These are phyloP conservation scores for Diaporthe citrichinensis DNA, from an alignment of 2,329 filamentous ascomycete species.

Conservation along the genomic window DNA sequence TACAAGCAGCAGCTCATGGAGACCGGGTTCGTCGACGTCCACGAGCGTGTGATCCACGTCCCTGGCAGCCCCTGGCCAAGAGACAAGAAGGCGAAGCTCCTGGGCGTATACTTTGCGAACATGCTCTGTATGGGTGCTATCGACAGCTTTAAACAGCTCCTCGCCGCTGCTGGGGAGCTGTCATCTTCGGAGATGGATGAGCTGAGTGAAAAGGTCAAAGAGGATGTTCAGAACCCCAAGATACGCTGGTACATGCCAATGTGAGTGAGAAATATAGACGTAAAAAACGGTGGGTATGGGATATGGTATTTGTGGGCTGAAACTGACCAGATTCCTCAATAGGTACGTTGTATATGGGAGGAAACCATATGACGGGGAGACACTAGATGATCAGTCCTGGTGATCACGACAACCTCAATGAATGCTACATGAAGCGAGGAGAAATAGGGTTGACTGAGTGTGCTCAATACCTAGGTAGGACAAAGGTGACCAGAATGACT, in stretches of 20 bases:
- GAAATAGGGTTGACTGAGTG: too few relatives aligned
- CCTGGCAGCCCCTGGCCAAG: not conserved
- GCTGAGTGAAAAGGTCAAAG: slow-evolving; percentile 4
- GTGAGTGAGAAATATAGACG: not conserved
- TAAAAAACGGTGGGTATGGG: not conserved
- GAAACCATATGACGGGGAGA: not conserved
- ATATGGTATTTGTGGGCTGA: too few relatives aligned
- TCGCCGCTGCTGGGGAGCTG: not conserved
- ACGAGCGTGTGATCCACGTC: not conserved
- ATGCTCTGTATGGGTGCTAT: not conserved
- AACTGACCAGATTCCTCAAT: not conserved
- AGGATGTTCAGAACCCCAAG: not conserved
- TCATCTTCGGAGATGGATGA: slow-evolving; percentile 4
- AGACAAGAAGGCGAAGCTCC: not conserved
- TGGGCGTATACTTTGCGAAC: not conserved
- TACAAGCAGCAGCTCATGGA: slow-evolving; percentile 18
- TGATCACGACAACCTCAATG: not conserved
- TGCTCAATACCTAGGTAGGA: not conserved
- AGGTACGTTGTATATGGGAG: slow-evolving; percentile 25
- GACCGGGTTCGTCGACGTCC: slow-evolving; percentile 16
- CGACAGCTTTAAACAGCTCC: slow-evolving; percentile 11
- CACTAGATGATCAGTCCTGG: not conserved
- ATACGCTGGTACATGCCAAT: slow-evolving; percentile 24
- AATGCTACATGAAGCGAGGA: not conserved
- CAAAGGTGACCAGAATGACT: too few relatives aligned